Conservation (phyloP, 257 asterid species). For the Penstemon newberryi region DNA sequence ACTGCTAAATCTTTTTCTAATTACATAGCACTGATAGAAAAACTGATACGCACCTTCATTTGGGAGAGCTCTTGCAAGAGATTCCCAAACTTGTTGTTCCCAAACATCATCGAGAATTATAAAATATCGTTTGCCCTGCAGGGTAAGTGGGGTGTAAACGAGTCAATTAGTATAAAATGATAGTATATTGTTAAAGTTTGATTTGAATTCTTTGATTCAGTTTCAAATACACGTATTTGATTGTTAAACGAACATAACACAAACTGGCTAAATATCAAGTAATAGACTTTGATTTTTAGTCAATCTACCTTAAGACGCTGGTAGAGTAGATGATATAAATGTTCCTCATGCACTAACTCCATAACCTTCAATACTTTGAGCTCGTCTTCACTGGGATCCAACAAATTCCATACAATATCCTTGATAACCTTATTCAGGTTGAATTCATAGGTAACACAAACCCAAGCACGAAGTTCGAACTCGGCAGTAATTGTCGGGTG, state of each 20-base stretch:
- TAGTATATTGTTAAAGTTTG: no score
- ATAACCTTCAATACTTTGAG: not conserved
- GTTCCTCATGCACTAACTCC: not conserved
- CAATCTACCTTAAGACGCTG: not conserved
- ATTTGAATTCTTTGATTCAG: no score
- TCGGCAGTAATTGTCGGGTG: not conserved
- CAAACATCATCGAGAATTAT: constrained; percentile 28
- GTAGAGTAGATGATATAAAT: not conserved
- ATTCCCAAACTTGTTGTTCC: constrained; percentile 22
- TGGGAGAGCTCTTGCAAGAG: constrained; percentile 24
- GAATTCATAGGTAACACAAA: constrained; percentile 21
- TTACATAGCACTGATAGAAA: no score
- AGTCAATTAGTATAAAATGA: no score
- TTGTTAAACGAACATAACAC: no score
- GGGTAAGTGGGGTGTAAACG: not conserved
- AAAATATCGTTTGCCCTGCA: not conserved
- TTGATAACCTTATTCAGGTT: constrained; percentile 8
- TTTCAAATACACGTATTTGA: no score
- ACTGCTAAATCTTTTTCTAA: no score
- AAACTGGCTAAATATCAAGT: no score
- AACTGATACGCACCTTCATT: not conserved
- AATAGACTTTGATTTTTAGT: no score
- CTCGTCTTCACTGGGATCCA: not conserved
- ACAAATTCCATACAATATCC: constrained; percentile 25
- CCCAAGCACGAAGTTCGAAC: constrained; percentile 28